Conservation (phyloP, 176 grass and related monocot species). For the Juncus inflexus region DNA sequence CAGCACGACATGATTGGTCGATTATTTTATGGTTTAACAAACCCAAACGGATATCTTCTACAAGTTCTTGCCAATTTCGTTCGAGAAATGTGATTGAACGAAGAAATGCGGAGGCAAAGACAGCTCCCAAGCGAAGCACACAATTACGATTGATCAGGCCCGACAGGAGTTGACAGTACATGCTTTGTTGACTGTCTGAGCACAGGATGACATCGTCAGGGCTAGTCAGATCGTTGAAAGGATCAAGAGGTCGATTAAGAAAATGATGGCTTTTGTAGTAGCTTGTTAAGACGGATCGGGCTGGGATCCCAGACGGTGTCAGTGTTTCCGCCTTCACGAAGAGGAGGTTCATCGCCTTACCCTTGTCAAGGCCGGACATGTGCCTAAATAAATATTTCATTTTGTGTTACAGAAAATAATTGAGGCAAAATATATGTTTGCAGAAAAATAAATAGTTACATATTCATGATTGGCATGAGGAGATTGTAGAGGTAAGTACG, state of each 20-base stretch:
- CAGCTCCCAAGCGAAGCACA: slow-evolving; percentile 56
- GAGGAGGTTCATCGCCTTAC: slow-evolving; percentile 79
- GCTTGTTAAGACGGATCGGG: slow-evolving; percentile 70
- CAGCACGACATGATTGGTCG: slow-evolving; percentile 29
- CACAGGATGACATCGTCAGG: slow-evolving; percentile 65
- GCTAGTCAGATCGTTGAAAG: slow-evolving; percentile 66
- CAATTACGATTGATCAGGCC: slow-evolving; percentile 53
- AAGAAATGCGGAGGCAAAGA: slow-evolving; percentile 67
- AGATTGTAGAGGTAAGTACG: slow-evolving; percentile 71
- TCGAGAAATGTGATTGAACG: slow-evolving; percentile 68
- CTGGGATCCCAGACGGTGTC: slow-evolving; percentile 49
- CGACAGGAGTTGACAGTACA: slow-evolving; percentile 73
- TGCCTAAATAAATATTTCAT: slow-evolving; percentile 38
- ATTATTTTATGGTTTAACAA: slow-evolving; percentile 44
- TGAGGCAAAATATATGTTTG: neutral
- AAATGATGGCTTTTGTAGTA: slow-evolving; percentile 78
- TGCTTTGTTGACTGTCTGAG: slow-evolving; percentile 63
- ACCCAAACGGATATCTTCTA: slow-evolving; percentile 55
- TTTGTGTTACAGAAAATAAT: neutral
- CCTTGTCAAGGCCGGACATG: slow-evolving; percentile 40
- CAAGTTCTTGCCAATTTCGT: slow-evolving; percentile 53
- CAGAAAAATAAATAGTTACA: slow-evolving; percentile 33
- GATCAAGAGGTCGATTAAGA: slow-evolving; percentile 35
- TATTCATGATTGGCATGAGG: slow-evolving; percentile 78
- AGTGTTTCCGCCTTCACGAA: slow-evolving; percentile 65